These are phyloP conservation scores for Rhizoclosmatium sp. DNA, from an alignment of 192 early-diverging fungal genomes.

Conservation along the genomic window DNA sequence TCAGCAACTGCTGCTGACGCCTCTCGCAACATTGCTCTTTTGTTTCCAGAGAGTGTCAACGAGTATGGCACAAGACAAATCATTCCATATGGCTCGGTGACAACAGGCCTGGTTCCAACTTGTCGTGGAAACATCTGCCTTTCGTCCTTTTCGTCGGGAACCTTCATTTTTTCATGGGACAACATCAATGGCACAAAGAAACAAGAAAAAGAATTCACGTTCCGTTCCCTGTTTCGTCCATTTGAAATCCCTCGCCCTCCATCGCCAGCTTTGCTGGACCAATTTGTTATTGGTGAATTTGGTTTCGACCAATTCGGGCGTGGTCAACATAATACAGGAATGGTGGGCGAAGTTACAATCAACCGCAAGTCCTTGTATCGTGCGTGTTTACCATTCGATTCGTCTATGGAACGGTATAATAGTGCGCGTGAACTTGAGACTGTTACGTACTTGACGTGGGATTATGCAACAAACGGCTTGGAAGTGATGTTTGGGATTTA, in stretches of 20 bases:
- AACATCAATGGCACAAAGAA: conserved; percentile 38
- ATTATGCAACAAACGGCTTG: conserved; percentile 47
- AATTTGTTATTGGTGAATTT: conserved; percentile 12
- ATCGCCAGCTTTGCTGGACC: neutral
- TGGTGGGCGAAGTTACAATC: conserved; percentile 43
- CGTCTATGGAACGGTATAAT: conserved; percentile 8
- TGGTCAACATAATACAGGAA: conserved; percentile 34
- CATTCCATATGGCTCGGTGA: conserved; percentile 17
- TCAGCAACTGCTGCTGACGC: neutral
- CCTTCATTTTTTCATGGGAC: conserved; percentile 42
- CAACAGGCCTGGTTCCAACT: neutral
- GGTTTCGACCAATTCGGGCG: conserved; percentile 9
- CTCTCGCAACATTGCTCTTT: neutral
- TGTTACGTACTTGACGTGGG: conserved; percentile 43
- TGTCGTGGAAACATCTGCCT: conserved; percentile 35
- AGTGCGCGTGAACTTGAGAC: conserved; percentile 1
- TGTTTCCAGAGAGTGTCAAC: conserved; percentile 34
- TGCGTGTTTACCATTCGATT: conserved; percentile 36
- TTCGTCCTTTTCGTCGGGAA: conserved; percentile 31
- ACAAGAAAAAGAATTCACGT: conserved; percentile 24
- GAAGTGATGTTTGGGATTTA: conserved; percentile 47
- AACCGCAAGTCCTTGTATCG: conserved; percentile 43
- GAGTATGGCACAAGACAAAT: conserved; percentile 32
- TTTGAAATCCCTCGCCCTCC: conserved; percentile 36
- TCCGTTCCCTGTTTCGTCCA: conserved; percentile 17